A percentile compares a stretch with the other conserved stretches of the same genome.
Conservation (phyloP, 2,329 filamentous ascomycete genomes). For the Xylariaceae sp. region DNA sequence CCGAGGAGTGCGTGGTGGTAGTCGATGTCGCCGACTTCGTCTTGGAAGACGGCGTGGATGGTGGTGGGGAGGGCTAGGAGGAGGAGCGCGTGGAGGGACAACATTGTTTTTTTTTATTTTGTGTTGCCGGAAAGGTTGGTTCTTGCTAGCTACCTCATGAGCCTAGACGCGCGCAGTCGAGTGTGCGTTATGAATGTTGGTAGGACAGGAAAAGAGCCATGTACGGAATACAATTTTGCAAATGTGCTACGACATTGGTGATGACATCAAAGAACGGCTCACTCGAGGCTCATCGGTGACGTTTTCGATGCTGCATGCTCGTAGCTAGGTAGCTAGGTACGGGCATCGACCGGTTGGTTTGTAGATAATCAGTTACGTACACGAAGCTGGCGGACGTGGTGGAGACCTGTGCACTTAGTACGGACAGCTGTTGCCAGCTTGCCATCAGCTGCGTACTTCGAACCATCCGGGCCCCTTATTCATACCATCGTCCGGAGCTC, state of each 20-base stretch:
- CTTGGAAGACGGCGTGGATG: slow-evolving; percentile 69
- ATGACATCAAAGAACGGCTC: slow-evolving; percentile 3
- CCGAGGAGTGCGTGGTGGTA: slow-evolving; percentile 90
- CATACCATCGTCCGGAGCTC: not conserved
- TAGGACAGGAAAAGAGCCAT: not conserved
- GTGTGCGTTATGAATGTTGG: not conserved
- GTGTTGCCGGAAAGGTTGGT: no score
- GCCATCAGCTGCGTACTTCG: not conserved
- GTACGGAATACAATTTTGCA: not conserved
- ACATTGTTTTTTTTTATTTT: slow-evolving; percentile 25
- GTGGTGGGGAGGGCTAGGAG: slow-evolving; percentile 42
- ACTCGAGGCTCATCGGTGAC: slow-evolving; percentile 12
- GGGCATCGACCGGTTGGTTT: not conserved
- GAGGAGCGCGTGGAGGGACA: slow-evolving; percentile 28
- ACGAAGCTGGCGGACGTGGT: not conserved
- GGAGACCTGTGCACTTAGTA: not conserved
- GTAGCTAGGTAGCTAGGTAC: not conserved
- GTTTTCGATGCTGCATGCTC: slow-evolving; percentile 5
- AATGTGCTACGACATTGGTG: slow-evolving; percentile 2
- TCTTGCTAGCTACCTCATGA: slow-evolving; percentile 7
- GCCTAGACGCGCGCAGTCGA: not conserved
- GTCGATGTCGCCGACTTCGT: slow-evolving; percentile 88
- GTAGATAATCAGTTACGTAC: not conserved
- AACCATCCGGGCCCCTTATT: not conserved
- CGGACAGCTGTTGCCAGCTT: not conserved